Evolutionary conservation across 2,329 filamentous ascomycete species (phyloP).

Genomic region (Neoarthrinium moseri): DNA sequence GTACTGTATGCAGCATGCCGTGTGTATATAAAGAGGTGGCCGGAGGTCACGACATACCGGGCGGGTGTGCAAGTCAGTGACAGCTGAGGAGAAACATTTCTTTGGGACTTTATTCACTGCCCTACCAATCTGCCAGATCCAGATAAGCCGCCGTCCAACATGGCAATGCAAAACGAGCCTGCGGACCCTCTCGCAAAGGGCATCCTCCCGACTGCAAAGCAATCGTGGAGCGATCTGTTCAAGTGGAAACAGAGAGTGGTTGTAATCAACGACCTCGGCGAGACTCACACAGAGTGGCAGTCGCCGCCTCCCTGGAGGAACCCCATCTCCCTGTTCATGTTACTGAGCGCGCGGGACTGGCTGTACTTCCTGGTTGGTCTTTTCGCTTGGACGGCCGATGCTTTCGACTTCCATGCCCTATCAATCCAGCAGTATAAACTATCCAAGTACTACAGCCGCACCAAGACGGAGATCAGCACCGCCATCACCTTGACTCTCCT

Average conservation of each 20-base stretch:
- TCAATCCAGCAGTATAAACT: conserved; percentile 63
- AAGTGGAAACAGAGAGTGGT: conserved; percentile 73
- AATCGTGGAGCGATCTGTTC: conserved; percentile 64
- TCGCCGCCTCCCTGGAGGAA: conserved; percentile 65
- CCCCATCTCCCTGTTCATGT: conserved; percentile 65
- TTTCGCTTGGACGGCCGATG: conserved; percentile 75
- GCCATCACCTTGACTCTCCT: conserved; percentile 76
- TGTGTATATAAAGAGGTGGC: not conserved
- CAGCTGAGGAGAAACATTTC: too few relatives aligned
- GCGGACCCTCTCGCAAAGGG: conserved; percentile 70
- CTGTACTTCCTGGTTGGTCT: conserved; percentile 75
- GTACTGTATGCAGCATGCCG: not conserved
- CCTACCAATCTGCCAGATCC: not conserved
- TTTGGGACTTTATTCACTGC: not conserved
- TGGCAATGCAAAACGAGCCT: conserved; percentile 20
- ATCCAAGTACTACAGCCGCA: conserved; percentile 43
- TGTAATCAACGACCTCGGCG: conserved; percentile 62
- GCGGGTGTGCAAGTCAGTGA: too few relatives aligned
- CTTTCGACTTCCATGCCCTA: conserved; percentile 80
- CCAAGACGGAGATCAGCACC: conserved; percentile 58
- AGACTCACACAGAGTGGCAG: conserved; percentile 67
- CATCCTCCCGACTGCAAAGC: conserved; percentile 61
- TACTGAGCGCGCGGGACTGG: conserved; percentile 67
- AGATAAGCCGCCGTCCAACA: too few relatives aligned
- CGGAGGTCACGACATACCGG: not conserved